Percentiles rank a stretch among this genome's conserved stretches.
Evolutionary conservation across 208 protist species (phyloP).

Genomic region (Kentomonas sorsogonicus): DNA sequence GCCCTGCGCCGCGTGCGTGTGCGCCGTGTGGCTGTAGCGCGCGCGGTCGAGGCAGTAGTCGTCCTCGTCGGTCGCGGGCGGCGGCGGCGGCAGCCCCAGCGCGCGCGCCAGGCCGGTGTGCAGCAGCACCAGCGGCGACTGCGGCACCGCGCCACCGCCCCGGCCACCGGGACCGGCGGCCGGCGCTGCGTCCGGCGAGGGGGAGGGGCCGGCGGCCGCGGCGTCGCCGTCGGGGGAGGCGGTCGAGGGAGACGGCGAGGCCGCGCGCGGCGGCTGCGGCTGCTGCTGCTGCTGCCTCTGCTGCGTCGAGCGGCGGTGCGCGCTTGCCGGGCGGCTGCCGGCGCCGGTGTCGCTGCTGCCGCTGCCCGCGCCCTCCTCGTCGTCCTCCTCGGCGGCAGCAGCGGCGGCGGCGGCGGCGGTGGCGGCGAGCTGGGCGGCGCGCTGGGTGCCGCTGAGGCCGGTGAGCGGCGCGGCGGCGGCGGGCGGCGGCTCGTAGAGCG

Average conservation of each 20-base stretch:
- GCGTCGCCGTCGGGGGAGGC: not conserved
- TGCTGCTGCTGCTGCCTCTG: not conserved
- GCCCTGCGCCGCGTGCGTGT: too few relatives aligned
- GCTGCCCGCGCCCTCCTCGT: not conserved
- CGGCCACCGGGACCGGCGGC: not conserved
- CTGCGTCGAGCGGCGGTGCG: too few relatives aligned
- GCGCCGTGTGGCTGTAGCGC: not conserved
- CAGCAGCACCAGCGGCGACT: conserved; percentile 15
- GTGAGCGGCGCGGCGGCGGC: too few relatives aligned
- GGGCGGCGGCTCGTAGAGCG: too few relatives aligned
- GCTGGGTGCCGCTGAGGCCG: too few relatives aligned
- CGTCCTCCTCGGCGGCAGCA: not conserved
- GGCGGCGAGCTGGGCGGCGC: not conserved
- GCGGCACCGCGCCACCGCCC: not conserved
- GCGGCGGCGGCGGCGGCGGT: not conserved
- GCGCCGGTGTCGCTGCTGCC: not conserved
- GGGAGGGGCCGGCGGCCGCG: not conserved
- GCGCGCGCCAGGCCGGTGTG: conserved; percentile 31
- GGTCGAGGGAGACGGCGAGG: not conserved
- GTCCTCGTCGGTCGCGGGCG: conserved; percentile 2
- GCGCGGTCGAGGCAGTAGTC: conserved; percentile 11
- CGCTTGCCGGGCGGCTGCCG: too few relatives aligned
- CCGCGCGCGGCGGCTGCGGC: not conserved
- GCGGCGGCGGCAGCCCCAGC: conserved; percentile 19
- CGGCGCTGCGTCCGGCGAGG: not conserved